A percentile compares a stretch with the other conserved stretches of the same genome.
phyloP scores from a whole-genome alignment of 106 monocot species.

The Posidonia australis region DNA sequence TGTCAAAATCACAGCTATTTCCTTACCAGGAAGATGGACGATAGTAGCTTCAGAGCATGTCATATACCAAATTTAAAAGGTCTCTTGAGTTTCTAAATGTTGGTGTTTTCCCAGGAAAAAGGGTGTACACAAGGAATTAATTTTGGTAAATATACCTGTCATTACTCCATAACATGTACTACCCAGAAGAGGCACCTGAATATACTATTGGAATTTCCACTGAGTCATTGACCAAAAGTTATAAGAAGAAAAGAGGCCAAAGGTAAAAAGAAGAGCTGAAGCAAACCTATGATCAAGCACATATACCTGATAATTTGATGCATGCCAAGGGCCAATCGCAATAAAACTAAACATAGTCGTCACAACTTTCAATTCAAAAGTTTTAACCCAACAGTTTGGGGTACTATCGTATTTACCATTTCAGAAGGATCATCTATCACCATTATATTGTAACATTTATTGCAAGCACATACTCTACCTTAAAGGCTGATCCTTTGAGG shows the following conservation, averaged over 20 bases:
- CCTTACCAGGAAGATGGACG: constrained; percentile 1
- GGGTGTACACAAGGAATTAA: background rate
- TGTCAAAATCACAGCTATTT: background rate
- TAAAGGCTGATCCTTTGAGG: no score
- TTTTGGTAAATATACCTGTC: constrained; percentile 17
- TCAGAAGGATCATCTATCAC: no score
- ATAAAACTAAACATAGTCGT: background rate
- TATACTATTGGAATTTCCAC: background rate
- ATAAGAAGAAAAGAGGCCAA: background rate
- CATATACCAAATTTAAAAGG: background rate
- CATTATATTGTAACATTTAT: no score
- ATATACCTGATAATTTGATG: background rate
- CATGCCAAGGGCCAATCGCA: background rate
- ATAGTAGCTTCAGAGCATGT: background rate
- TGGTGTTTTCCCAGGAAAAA: background rate
- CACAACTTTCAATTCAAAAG: background rate
- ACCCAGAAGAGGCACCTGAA: background rate
- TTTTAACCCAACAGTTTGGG: no score
- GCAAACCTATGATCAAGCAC: no score
- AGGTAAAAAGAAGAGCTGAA: background rate
- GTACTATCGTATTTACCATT: no score
- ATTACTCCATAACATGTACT: constrained; percentile 6
- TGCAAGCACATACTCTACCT: no score
- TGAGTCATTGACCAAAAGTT: background rate
- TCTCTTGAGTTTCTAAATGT: background rate